Conservation (phyloP, 139 green algal genomes). For the Mesotaenium endlicherianum region DNA sequence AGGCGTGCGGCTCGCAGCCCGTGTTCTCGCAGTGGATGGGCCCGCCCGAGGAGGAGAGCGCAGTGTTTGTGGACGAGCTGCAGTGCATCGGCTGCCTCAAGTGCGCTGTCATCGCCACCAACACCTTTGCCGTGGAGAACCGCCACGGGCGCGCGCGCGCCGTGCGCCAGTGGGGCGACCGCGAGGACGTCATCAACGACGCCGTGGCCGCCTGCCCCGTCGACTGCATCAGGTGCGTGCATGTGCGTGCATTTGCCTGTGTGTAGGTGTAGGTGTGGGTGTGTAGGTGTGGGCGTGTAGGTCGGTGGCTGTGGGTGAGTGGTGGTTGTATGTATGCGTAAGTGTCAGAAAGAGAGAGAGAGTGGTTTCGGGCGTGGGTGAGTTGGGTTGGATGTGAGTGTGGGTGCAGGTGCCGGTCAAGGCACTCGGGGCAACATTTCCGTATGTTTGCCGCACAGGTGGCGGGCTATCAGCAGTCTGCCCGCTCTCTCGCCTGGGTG, state of each 20-base stretch:
- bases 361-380: too few species aligned
- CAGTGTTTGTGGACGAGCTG: slow-evolving; percentile 48
- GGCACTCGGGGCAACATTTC: too few species aligned
- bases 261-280: neutral
- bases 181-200: slow-evolving; percentile 36
- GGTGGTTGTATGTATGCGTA: neutral
- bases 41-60: slow-evolving; percentile 8
- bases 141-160: slow-evolving; percentile 23
- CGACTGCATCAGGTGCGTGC: slow-evolving; percentile 47
- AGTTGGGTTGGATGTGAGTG: too few species aligned
- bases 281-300: neutral
- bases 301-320: neutral
- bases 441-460: too few species aligned
- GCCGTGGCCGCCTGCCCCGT: slow-evolving; percentile 50
- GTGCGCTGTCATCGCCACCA: slow-evolving; percentile 17
- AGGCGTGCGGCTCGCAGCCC: slow-evolving; percentile 21
- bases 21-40: slow-evolving; percentile 26
- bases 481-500: too few species aligned
- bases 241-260: neutral
- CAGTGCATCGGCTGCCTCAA: slow-evolving; percentile 48
- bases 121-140: slow-evolving; percentile 43
- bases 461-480: too few species aligned
- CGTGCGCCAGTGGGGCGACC: slow-evolving; percentile 44
- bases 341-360: too few species aligned
- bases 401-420: too few species aligned